Evolutionary conservation across 306 rosid species (phyloP).

Genomic region (Ormosia emarginata): DNA sequence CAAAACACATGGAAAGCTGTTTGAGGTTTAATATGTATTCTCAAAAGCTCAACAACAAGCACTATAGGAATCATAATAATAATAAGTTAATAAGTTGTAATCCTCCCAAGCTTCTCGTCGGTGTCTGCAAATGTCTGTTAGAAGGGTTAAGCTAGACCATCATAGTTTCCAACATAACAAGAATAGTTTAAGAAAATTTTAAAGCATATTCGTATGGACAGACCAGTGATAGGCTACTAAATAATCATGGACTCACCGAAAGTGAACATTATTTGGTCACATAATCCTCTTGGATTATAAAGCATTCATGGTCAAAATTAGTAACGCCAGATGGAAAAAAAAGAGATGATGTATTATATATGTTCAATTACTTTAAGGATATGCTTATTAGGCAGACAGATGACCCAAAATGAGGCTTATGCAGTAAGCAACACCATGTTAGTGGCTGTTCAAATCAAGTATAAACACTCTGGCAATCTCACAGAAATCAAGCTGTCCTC

Average conservation of each 20-base stretch:
- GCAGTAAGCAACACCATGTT: conserved; percentile 39
- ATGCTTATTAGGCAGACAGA: conserved; percentile 37
- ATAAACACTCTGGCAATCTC: conserved; percentile 56
- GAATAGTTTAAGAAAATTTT: conserved; percentile 13
- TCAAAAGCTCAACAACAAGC: conserved; percentile 37
- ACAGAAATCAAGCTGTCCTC: conserved; percentile 36
- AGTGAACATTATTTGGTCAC: conserved; percentile 36
- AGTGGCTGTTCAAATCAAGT: conserved; percentile 27
- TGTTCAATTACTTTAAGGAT: conserved; percentile 27
- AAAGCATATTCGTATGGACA: conserved; percentile 46
- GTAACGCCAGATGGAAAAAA: conserved; percentile 8
- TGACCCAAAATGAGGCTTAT: conserved; percentile 42
- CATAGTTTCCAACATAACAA: background rate
- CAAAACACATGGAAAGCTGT: conserved; percentile 30
- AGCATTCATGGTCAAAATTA: conserved; percentile 23
- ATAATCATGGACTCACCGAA: conserved; percentile 38
- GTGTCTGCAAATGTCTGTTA: conserved; percentile 9
- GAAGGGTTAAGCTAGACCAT: background rate
- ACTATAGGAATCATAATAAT: background rate
- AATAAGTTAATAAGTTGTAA: conserved; percentile 7
- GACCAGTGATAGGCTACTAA: conserved; percentile 30
- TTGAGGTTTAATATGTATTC: conserved; percentile 27
- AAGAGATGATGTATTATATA: background rate
- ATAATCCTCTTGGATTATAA: conserved; percentile 23
- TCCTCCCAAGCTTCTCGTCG: background rate